These are phyloP conservation scores for Acanthamoeba sp. DNA, from an alignment of 208 protist genomes.

Conservation along the genomic window DNA sequence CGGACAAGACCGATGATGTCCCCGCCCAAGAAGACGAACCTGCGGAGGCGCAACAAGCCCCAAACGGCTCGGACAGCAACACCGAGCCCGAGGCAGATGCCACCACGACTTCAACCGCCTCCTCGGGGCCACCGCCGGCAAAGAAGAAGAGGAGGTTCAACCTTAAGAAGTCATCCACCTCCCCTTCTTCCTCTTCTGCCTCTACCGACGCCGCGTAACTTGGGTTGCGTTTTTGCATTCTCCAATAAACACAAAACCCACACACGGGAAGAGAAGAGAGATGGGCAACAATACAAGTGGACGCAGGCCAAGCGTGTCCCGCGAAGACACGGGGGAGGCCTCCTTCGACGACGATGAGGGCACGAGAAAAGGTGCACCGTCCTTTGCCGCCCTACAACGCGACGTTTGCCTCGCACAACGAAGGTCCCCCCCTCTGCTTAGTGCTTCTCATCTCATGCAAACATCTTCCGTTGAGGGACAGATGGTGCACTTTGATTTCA, in stretches of 20 bases:
- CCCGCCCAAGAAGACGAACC: no score
- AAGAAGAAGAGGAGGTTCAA: constrained; percentile 31
- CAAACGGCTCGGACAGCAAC: neutral
- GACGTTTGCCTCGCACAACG: neutral
- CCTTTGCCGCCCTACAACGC: constrained; percentile 13
- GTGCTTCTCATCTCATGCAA: no score
- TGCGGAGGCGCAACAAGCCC: neutral
- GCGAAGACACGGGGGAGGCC: neutral
- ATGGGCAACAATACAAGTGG: neutral
- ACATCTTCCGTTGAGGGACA: no score
- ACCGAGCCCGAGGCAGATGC: neutral
- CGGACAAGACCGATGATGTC: no score
- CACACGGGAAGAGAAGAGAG: neutral
- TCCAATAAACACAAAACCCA: neutral
- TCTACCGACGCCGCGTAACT: no score
- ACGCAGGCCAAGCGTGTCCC: neutral
- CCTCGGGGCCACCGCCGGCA: neutral
- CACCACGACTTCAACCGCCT: neutral
- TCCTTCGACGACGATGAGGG: neutral
- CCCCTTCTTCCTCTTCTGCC: no score
- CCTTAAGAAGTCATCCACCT: neutral
- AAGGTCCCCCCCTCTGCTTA: neutral
- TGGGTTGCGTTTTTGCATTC: no score
- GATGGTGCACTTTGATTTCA: no score
- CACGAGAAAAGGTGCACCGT: neutral